Conservation (phyloP, 768 basidiomycete genomes). For the Cystofilobasidium capitatum region DNA sequence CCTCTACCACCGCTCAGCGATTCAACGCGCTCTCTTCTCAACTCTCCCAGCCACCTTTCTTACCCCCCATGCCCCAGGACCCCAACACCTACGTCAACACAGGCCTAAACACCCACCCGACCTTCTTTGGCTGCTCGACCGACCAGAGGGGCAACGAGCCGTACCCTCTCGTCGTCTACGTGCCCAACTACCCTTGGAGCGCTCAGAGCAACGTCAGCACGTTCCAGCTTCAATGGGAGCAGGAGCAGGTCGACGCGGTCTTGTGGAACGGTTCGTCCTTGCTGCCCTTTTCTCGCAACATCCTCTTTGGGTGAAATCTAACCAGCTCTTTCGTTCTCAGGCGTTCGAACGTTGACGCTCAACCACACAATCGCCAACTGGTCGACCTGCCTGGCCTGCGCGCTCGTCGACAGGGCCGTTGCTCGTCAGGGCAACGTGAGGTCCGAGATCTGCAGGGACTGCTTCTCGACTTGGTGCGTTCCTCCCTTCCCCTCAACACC, state of each 20-base stretch:
- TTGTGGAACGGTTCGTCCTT: slow-evolving; percentile 48
- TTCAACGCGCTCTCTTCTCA: slow-evolving; percentile 29
- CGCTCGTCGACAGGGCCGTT: slow-evolving; percentile 48
- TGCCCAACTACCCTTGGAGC: slow-evolving; percentile 56
- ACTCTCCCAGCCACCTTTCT: slow-evolving; percentile 31
- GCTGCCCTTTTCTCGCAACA: neutral
- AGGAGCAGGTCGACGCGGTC: slow-evolving; percentile 50
- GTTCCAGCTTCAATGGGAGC: slow-evolving; percentile 53
- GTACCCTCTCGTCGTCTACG: slow-evolving; percentile 56
- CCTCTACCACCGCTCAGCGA: neutral
- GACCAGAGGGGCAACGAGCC: slow-evolving; percentile 27
- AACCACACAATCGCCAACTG: slow-evolving; percentile 46
- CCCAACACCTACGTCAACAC: slow-evolving; percentile 42
- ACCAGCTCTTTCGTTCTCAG: slow-evolving; percentile 29
- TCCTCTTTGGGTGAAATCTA: neutral
- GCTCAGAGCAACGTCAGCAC: slow-evolving; percentile 52
- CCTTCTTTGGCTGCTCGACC: slow-evolving; percentile 62
- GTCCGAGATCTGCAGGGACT: neutral
- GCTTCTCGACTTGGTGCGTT: slow-evolving; percentile 2
- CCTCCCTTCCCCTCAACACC: too few species aligned
- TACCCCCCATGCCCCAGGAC: slow-evolving; percentile 34
- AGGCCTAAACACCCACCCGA: slow-evolving; percentile 58
- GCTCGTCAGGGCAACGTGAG: neutral
- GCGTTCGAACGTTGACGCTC: slow-evolving; percentile 46
- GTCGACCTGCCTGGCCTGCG: slow-evolving; percentile 62